A percentile compares a stretch with the other conserved stretches of the same genome.
Evolutionary conservation across 805 yeast species (phyloP).

Genomic region (Saturnispora dispora): DNA sequence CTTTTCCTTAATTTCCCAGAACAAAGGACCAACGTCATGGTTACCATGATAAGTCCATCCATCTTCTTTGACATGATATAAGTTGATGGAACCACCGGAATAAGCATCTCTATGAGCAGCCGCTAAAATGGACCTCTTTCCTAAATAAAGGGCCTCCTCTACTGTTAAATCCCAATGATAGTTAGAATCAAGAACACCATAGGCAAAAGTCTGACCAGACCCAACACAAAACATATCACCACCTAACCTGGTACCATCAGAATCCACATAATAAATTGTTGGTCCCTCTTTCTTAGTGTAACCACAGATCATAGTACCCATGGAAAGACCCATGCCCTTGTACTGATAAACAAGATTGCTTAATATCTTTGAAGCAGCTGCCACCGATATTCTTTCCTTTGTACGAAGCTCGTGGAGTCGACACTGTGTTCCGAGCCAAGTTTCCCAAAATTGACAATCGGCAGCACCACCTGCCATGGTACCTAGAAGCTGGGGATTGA

Average conservation of each 20-base stretch:
- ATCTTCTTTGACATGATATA: conserved; percentile 83
- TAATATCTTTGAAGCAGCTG: conserved; percentile 92
- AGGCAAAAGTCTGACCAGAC: conserved; percentile 98
- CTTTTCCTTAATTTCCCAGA: conserved; percentile 83
- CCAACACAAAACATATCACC: conserved; percentile 97
- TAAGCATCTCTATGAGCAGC: conserved; percentile 98
- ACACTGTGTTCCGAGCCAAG: conserved; percentile 97
- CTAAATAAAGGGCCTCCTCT: conserved; percentile 89
- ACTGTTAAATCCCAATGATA: conserved; percentile 86
- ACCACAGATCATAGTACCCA: conserved; percentile 99
- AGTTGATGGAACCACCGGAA: conserved; percentile 93
- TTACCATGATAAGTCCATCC: conserved; percentile 98
- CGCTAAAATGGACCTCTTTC: conserved; percentile 91
- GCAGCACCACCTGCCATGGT: conserved; percentile 99
- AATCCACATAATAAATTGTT: conserved; percentile 89
- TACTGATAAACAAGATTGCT: conserved; percentile 84
- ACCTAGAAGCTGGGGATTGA: conserved; percentile 89
- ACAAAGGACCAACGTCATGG: conserved; percentile 79
- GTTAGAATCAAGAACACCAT: conserved; percentile 92
- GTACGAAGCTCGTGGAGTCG: conserved; percentile 89
- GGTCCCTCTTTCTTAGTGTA: conserved; percentile 94
- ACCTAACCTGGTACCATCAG: conserved; percentile 91
- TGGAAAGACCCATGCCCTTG: conserved; percentile 96
- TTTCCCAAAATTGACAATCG: conserved; percentile 98
- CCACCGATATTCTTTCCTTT: conserved; percentile 89